A percentile compares a stretch with the other conserved stretches of the same genome.
Conservation (phyloP, 148 eudicot genomes). For the Vaccinium darrowii region DNA sequence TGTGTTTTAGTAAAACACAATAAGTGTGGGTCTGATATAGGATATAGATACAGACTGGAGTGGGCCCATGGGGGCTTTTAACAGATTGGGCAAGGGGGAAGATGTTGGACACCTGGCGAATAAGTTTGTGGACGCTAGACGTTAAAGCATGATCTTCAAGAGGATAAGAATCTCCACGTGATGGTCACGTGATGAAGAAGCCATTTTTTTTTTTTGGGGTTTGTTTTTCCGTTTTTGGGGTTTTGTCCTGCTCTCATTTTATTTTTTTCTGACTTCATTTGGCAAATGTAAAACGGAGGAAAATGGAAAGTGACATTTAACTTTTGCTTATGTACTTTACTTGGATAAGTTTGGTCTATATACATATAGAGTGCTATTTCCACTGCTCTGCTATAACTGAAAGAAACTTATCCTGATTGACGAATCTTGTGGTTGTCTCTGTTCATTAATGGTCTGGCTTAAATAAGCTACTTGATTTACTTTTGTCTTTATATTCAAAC, state of each 20-base stretch:
- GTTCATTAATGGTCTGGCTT: too few relatives aligned
- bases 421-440: too few relatives aligned
- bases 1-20: neutral
- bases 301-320: neutral
- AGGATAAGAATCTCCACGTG: slow-evolving; percentile 23
- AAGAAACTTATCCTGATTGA: too few relatives aligned
- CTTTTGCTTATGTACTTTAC: neutral
- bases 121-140: slow-evolving; percentile 6
- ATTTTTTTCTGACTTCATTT: neutral
- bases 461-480: too few relatives aligned
- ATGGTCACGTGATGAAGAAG: slow-evolving; percentile 20
- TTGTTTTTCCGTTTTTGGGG: too few relatives aligned
- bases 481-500: too few relatives aligned
- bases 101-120: slow-evolving; percentile 27
- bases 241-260: neutral
- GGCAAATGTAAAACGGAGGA: neutral
- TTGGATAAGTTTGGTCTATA: too few relatives aligned
- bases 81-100: slow-evolving; percentile 7
- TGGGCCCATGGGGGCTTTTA: neutral
- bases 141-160: too few relatives aligned
- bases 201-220: neutral
- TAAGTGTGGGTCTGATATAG: neutral
- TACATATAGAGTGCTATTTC: neutral
- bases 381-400: too few relatives aligned
- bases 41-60: neutral